Base-by-base conservation (phyloP, 345 rosid genomes). In the Eucalyptus viminalis region DNA sequence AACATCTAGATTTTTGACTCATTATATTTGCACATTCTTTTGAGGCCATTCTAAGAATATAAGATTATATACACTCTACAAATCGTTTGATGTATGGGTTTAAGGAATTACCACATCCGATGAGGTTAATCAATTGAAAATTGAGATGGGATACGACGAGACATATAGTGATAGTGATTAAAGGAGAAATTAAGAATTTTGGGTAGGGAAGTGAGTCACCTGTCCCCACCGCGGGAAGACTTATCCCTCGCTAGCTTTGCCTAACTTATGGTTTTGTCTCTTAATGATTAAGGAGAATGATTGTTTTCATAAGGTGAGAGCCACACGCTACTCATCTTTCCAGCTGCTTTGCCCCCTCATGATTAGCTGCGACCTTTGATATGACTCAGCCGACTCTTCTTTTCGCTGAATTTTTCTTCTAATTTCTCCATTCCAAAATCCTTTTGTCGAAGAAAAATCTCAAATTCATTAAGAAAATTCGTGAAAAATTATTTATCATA, bases 121-220 rank as follows among this genome's bases (percentile, higher is more conserved):
- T 62, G 31, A 62, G 69, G 34, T 65, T n/a, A 65, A 65, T n/a
- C 76, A 34, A 65, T 65, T 65, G 76, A 65, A n/a, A 65, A n/a
- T 65, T n/a, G 19, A 65, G 22, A 65, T 65, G 40, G 76, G 76
- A 65, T 65, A n/a, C 3, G 37, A 21, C 85, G 58, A 53, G 25
- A 53, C 47, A 40, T 11, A 76, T 3, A 53, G 24, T 88, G 89
- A 87, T 91, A 89, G 91, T 92, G 89, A 90, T 89, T 89, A 91
- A 91, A 91, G 85, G 50, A 65, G 51, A 69, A 76, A n/a, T 29
- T 44, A n/a, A 24, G 60, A 87, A 87, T 90, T 88, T 50, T 17
- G 27, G 34, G 14, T 40, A 76, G 85, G 47, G 85, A 76, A 40
- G 14, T 40, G 85, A 40, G 43, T 76, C 47, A 40, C 43, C 47